Conservation (phyloP, 768 basidiomycete species). For the Cyclocybe cylindracea region DNA sequence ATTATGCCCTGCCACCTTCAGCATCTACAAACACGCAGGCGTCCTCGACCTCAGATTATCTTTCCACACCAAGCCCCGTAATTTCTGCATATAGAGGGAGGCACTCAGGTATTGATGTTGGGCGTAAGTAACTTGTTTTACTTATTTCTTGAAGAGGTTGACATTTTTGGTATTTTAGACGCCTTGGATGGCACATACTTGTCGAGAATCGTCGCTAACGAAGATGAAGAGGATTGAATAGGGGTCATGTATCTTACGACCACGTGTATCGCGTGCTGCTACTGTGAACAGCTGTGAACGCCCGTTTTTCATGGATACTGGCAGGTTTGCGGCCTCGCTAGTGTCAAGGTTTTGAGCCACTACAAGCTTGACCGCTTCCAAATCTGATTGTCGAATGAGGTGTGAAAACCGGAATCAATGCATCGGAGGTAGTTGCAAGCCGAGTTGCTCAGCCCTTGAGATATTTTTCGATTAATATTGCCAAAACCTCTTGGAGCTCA, state of each 20-base stretch:
- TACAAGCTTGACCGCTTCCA: no score
- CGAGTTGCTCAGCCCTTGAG: no score
- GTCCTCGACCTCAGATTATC: conserved; percentile 34
- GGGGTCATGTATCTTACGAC: not conserved
- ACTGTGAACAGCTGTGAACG: no score
- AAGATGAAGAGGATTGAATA: conserved; percentile 7
- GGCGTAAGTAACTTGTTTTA: conserved; percentile 30
- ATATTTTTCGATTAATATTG: no score
- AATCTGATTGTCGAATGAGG: no score
- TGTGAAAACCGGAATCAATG: no score
- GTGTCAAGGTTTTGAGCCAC: no score
- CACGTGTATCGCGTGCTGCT: no score
- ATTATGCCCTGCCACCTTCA: conserved; percentile 31
- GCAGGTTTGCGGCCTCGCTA: no score
- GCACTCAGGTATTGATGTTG: conserved; percentile 33
- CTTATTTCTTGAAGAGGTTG: not conserved
- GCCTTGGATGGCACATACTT: conserved; percentile 45
- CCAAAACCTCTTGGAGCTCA: no score
- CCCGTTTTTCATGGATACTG: no score
- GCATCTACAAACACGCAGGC: conserved; percentile 33
- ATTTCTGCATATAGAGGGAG: conserved; percentile 45
- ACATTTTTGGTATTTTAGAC: conserved; percentile 21
- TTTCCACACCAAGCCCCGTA: conserved; percentile 41
- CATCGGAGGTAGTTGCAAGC: no score
- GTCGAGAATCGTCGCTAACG: conserved; percentile 16